Percentiles rank a stretch among this genome's conserved stretches.
Conservation (phyloP, 257 asterid species). For the Coffea canephora region DNA sequence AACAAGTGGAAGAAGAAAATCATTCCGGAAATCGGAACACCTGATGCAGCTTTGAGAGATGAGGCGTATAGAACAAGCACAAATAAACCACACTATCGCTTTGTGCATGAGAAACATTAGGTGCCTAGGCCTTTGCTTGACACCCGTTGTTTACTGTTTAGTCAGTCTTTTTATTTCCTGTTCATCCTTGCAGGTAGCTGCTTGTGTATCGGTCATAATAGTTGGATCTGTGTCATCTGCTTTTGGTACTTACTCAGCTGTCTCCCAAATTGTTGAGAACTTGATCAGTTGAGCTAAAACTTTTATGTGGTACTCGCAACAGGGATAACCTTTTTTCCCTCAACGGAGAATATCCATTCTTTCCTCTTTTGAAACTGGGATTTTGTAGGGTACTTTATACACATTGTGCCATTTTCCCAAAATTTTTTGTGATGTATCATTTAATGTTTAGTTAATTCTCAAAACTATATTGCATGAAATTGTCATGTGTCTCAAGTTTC, state of each 20-base stretch:
- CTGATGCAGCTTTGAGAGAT: not conserved
- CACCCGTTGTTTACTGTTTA: not conserved
- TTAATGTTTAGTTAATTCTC: not conserved
- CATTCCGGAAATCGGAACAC: not conserved
- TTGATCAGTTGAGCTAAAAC: constrained; percentile 31
- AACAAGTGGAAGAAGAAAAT: not conserved
- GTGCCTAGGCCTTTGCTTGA: not conserved
- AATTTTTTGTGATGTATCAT: not conserved
- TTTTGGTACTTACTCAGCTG: constrained; percentile 75
- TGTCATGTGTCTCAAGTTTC: not conserved
- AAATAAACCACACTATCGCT: not conserved
- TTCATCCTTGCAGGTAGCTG: constrained; percentile 39
- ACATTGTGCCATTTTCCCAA: not conserved
- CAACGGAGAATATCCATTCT: not conserved
- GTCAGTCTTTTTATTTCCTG: not conserved
- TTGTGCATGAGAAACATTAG: not conserved
- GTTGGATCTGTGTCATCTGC: constrained; percentile 61
- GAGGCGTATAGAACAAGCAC: not conserved
- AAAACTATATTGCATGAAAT: not conserved
- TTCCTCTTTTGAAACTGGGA: not conserved
- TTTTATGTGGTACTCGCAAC: not conserved
- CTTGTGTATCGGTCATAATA: constrained; percentile 51
- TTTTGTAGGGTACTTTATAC: not conserved
- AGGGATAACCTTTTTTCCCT: not conserved
- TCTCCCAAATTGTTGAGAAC: constrained; percentile 56